Base-by-base conservation (phyloP, 257 asterid genomes). In the Ophiorrhiza pumila region DNA sequence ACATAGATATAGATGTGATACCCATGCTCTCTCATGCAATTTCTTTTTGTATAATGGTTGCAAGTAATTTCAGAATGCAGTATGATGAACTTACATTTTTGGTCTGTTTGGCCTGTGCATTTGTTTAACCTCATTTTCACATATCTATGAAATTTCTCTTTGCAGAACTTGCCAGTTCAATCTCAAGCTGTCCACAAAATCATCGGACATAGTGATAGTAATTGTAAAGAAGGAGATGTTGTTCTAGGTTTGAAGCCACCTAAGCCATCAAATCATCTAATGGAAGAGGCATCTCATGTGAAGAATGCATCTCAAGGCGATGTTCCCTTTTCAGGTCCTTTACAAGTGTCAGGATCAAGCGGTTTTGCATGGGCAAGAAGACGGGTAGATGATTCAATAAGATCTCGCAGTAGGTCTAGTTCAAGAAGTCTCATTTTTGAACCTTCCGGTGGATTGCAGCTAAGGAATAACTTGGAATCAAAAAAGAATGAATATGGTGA, bases 301-400 rank as follows among this genome's bases (percentile, higher is more conserved):
- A 92, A 87, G 84, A 85, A 88, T 72, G 86, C 96, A 15, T 92
- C 98, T 56, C 96, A 92, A 82, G 99, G 96, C 0, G 98, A 92
- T 17, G 91, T 90, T 45, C 86, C 84, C 31, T 89, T 73, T 78
- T 79, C 90, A 0, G 97, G 98, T 18, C 97, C 97, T 59, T 75
- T 92, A 71, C 98, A 92, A 75, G 94, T 90, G 39, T 82, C 97
- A 11, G 98, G 94, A 68, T 92, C 98, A 17, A 95, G 97, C 67
- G 98, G 97, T 41, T 95, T 95, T 73, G 96, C 99, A 11, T 92
- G 98, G 99, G 99, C 96, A 1, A 90, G 80, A 80, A 83, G 91
- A 73, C 83, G 89, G 71, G 71, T 74, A 73, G 86, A 83, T 10
- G 96, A 89, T 58, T 87, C 96, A 14, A 71, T 87, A 46, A 86